These are phyloP conservation scores for Apophysomyces ossiformis DNA, from an alignment of 371 early-diverging fungal species.

Conservation along the genomic window DNA sequence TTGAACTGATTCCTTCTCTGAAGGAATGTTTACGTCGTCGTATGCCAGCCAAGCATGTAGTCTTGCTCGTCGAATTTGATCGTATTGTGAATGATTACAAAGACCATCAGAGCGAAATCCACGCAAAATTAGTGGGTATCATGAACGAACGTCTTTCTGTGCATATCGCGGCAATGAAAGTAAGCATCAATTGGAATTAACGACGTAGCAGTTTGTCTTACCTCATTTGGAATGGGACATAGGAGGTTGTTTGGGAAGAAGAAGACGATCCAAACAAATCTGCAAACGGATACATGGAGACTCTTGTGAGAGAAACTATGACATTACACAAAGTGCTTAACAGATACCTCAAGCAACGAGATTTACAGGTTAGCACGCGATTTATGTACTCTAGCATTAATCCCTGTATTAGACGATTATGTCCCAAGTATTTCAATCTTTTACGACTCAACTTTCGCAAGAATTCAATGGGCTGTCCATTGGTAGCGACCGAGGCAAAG, in stretches of 20 bases:
- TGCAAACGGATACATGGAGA: conserved; percentile 74
- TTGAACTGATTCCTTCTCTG: conserved; percentile 83
- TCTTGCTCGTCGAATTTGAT: conserved; percentile 87
- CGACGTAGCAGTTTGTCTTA: not conserved
- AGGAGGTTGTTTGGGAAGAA: conserved; percentile 65
- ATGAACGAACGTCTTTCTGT: conserved; percentile 89
- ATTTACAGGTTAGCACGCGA: conserved; percentile 61
- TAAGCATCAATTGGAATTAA: conserved; percentile 15
- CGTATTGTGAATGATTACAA: conserved; percentile 76
- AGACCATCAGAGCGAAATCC: conserved; percentile 89
- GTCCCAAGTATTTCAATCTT: conserved; percentile 75
- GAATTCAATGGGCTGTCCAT: conserved; percentile 70
- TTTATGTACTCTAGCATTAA: not conserved
- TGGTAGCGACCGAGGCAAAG: conserved; percentile 77
- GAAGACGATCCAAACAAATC: conserved; percentile 46
- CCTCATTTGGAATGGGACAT: not conserved
- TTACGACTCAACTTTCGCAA: conserved; percentile 75
- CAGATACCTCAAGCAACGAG: conserved; percentile 74
- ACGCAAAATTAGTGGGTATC: conserved; percentile 85
- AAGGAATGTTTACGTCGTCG: conserved; percentile 71
- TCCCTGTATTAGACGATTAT: conserved; percentile 56
- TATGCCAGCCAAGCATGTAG: conserved; percentile 74
- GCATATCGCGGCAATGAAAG: conserved; percentile 72
- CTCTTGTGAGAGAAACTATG: conserved; percentile 87
- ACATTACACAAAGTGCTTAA: conserved; percentile 89